A percentile compares a stretch with the other conserved stretches of the same genome.
Evolutionary conservation across 208 protist species (phyloP).

Genomic region (Acanthamoeba triangularis): DNA sequence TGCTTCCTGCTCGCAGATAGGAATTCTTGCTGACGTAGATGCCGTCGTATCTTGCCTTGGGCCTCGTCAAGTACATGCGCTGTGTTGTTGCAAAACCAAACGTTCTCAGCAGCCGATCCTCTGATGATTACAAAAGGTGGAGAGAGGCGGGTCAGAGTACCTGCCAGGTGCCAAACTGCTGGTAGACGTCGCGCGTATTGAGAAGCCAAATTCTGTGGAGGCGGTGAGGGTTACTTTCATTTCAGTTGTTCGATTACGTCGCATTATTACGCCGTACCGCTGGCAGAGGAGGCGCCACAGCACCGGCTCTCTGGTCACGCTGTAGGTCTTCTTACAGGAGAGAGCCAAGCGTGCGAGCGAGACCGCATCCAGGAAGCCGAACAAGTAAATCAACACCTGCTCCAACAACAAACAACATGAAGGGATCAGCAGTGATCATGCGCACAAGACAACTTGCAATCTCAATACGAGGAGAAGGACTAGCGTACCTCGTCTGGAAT

Average conservation of each 20-base stretch:
- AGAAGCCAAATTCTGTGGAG: not conserved
- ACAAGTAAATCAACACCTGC: not conserved
- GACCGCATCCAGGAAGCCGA: slow-evolving; percentile 13
- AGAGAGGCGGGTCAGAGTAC: not conserved
- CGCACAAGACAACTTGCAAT: not conserved
- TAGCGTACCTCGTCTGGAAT: not conserved
- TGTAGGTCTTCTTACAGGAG: slow-evolving; percentile 22
- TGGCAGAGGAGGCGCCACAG: slow-evolving; percentile 36
- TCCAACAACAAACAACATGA: too few relatives aligned
- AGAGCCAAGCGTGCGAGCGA: not conserved
- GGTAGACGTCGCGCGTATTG: not conserved
- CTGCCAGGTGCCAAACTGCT: slow-evolving; percentile 21
- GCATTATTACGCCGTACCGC: not conserved
- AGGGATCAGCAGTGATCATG: not conserved
- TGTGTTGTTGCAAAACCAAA: not conserved
- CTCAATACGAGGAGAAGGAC: not conserved
- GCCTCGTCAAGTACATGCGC: slow-evolving; percentile 26
- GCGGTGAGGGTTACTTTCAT: not conserved
- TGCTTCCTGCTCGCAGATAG: slow-evolving; percentile 46
- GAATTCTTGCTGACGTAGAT: slow-evolving; percentile 58
- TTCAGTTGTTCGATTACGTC: too few relatives aligned
- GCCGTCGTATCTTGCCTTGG: slow-evolving; percentile 19
- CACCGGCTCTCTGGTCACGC: not conserved
- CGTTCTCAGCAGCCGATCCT: too few relatives aligned
- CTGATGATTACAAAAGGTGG: too few relatives aligned